phyloP scores from a whole-genome alignment of 2,329 filamentous ascomycete genomes.

The Exserohilum turcica region DNA sequence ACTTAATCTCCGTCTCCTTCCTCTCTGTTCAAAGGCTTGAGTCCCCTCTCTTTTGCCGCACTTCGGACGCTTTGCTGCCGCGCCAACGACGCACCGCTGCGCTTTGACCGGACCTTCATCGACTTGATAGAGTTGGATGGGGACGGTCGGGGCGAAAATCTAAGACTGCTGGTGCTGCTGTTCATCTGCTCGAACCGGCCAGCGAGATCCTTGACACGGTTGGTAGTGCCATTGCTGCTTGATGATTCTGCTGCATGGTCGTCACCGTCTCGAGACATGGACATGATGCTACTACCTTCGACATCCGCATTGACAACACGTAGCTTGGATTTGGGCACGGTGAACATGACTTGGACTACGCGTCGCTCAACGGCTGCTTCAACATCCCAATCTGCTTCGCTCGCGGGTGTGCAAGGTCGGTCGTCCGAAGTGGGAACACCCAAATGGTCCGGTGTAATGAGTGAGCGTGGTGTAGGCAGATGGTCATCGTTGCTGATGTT shows the following conservation, averaged over 20 bases:
- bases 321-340: conserved; percentile 82
- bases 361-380: conserved; percentile 54
- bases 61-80: conserved; percentile 9
- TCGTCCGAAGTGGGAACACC: conserved; percentile 22
- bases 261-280: conserved; percentile 20
- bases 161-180: not conserved
- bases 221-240: conserved; percentile 15
- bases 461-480: conserved; percentile 35
- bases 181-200: conserved; percentile 38
- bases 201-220: conserved; percentile 38
- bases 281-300: conserved; percentile 36
- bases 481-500: conserved; percentile 34
- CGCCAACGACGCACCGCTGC: conserved; percentile 20
- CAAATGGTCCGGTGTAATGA: conserved; percentile 31
- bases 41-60: not conserved
- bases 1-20: not conserved
- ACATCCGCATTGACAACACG: conserved; percentile 76
- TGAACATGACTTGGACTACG: conserved; percentile 76
- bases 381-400: conserved; percentile 58
- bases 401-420: conserved; percentile 37
- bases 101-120: conserved; percentile 32
- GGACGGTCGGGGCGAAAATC: conserved; percentile 20
- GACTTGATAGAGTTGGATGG: conserved; percentile 30
- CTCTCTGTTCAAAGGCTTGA: conserved; percentile 1
- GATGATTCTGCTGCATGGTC: not conserved